phyloP scores from a whole-genome alignment of 2,329 filamentous ascomycete genomes.

The Metarhizium album region DNA sequence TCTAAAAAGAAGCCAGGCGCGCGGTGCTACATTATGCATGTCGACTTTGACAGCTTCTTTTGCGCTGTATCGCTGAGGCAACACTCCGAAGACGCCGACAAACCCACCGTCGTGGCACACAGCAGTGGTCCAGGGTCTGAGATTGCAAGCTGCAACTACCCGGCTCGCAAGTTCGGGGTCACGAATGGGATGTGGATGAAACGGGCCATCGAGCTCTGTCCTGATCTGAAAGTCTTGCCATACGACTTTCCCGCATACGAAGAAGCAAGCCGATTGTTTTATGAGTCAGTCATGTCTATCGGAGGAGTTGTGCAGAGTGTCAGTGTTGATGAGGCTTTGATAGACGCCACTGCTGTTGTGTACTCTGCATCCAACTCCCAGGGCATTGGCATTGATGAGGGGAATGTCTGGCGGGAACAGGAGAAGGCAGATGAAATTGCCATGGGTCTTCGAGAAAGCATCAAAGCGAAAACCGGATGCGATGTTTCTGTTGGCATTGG shows the following conservation, averaged over 20 bases:
- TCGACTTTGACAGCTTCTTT: slow-evolving; percentile 98
- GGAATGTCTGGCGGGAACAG: slow-evolving; percentile 66
- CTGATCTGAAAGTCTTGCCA: slow-evolving; percentile 77
- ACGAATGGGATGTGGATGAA: slow-evolving; percentile 99
- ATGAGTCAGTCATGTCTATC: slow-evolving; percentile 67
- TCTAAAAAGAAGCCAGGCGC: slow-evolving; percentile 47
- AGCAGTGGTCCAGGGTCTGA: slow-evolving; percentile 78
- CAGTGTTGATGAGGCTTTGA: slow-evolving; percentile 86
- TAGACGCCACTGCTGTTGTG: slow-evolving; percentile 70
- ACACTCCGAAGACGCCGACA: slow-evolving; percentile 62
- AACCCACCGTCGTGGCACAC: slow-evolving; percentile 83
- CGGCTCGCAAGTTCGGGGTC: slow-evolving; percentile 72
- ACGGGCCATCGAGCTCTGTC: slow-evolving; percentile 68
- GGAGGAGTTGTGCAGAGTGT: slow-evolving; percentile 88
- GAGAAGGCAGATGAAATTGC: slow-evolving; percentile 63
- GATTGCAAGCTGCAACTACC: slow-evolving; percentile 96
- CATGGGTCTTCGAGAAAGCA: slow-evolving; percentile 49
- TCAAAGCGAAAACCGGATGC: slow-evolving; percentile 70
- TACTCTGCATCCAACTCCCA: slow-evolving; percentile 54
- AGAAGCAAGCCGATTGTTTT: slow-evolving; percentile 79
- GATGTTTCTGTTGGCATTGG: slow-evolving; percentile 90
- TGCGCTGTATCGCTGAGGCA: slow-evolving; percentile 80
- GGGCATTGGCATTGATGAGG: slow-evolving; percentile 52
- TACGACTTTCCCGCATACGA: slow-evolving; percentile 96
- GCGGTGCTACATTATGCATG: slow-evolving; percentile 79